Conservation (phyloP, 148 eudicot species). For the Fagopyrum tataricum region DNA sequence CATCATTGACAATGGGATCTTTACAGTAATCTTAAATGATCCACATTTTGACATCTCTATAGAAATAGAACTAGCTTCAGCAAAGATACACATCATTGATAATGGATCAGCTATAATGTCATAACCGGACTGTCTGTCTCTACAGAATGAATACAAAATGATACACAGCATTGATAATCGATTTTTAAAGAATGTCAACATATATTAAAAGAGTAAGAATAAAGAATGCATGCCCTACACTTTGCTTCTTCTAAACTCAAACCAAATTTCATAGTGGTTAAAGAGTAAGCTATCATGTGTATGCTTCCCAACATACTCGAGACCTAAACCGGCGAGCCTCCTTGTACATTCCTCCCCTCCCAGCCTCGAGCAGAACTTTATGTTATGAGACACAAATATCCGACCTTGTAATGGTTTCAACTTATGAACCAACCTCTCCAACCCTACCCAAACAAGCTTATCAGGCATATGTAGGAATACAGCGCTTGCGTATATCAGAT, state of each 20-base stretch:
- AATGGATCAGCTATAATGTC: too few relatives aligned
- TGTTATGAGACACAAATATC: slow-evolving; percentile 82
- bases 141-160: too few relatives aligned
- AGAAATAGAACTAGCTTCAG: too few relatives aligned
- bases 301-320: slow-evolving; percentile 71
- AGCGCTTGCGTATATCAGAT: slow-evolving; percentile 90
- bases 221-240: slow-evolving; percentile 16
- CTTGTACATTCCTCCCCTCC: slow-evolving; percentile 86
- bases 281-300: slow-evolving; percentile 92
- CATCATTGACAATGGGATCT: too few relatives aligned
- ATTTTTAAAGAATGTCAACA: not conserved
- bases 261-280: slow-evolving; percentile 96
- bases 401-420: slow-evolving; percentile 73
- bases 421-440: slow-evolving; percentile 61
- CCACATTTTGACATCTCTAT: not conserved
- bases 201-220: not conserved
- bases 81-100: too few relatives aligned
- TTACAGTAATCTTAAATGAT: not conserved
- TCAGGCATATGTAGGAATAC: slow-evolving; percentile 96
- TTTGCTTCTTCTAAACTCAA: slow-evolving; percentile 62
- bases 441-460: slow-evolving; percentile 88
- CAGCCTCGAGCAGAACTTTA: slow-evolving; percentile 89
- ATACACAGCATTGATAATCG: not conserved
- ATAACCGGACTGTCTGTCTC: too few relatives aligned
- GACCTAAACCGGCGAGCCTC: slow-evolving; percentile 59